Conservation (phyloP, 352 stramenopile genomes). For the Aphanomyces invadans region DNA sequence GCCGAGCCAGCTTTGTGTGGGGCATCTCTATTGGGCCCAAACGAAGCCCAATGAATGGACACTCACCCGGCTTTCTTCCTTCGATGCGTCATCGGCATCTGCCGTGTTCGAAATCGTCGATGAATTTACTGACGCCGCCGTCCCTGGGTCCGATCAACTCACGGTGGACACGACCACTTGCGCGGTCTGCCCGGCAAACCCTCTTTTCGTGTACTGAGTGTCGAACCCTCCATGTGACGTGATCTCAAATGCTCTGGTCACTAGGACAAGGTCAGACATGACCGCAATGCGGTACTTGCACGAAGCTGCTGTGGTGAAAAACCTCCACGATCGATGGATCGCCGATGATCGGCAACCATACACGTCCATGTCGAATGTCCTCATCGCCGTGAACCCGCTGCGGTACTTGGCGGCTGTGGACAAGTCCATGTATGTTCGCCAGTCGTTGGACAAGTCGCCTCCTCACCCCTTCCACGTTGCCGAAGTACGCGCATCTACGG, state of each 20-base stretch:
- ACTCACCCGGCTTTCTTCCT: constrained; percentile 34
- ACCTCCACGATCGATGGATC: constrained; percentile 22
- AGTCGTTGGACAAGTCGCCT: constrained; percentile 17
- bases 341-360: constrained; percentile 12
- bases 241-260: background rate
- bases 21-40: constrained; percentile 1
- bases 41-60: background rate
- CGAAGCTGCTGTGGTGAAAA: constrained; percentile 22
- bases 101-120: constrained; percentile 45
- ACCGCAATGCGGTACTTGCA: constrained; percentile 66
- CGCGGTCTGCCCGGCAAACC: constrained; percentile 59
- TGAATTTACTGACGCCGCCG: constrained; percentile 44
- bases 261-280: constrained; percentile 64
- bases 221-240: background rate
- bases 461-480: constrained; percentile 24
- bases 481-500: background rate
- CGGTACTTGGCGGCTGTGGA: constrained; percentile 49
- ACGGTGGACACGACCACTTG: constrained; percentile 35
- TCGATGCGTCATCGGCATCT: constrained; percentile 30
- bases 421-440: background rate
- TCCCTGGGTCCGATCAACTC: constrained; percentile 29
- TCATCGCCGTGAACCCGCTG: constrained; percentile 24
- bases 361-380: constrained; percentile 22
- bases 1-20: background rate
- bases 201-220: constrained; percentile 39